phyloP scores from a whole-genome alignment of 2,329 filamentous ascomycete species.

The Rhynchosporium secalis region DNA sequence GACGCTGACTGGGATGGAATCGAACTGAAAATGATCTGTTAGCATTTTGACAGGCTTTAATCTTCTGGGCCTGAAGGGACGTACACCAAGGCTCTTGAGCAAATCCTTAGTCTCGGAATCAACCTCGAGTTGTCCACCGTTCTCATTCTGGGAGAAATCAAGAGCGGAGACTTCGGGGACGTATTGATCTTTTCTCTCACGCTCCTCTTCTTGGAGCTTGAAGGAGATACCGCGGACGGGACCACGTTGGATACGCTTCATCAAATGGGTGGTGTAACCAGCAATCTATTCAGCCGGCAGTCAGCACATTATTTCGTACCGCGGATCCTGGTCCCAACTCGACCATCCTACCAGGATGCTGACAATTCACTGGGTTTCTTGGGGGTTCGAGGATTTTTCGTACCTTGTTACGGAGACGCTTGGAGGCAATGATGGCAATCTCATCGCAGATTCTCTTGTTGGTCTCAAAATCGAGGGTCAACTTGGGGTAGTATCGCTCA shows the following conservation, averaged over 20 bases:
- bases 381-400: conserved; percentile 15
- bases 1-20: conserved; percentile 95
- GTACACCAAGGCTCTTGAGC: conserved; percentile 96
- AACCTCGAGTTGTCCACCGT: conserved; percentile 81
- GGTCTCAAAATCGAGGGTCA: conserved; percentile 99
- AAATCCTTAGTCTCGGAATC: conserved; percentile 98
- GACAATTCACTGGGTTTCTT: background rate
- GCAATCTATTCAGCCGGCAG: conserved; percentile 65
- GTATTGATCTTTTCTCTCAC: conserved; percentile 99
- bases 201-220: conserved; percentile 99
- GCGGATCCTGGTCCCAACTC: background rate
- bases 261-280: conserved; percentile 96
- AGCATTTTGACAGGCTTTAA: conserved; percentile 28
- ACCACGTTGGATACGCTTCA: conserved; percentile 99
- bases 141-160: conserved; percentile 96
- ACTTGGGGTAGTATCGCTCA: conserved; percentile 95
- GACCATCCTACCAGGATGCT: background rate
- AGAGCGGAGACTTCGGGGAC: conserved; percentile 98
- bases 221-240: conserved; percentile 99
- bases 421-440: conserved; percentile 98
- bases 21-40: conserved; percentile 66
- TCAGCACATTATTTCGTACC: background rate
- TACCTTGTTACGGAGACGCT: conserved; percentile 99
- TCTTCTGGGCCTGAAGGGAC: conserved; percentile 45
- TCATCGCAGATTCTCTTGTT: conserved; percentile 99